A percentile compares a stretch with the other conserved stretches of the same genome.
Evolutionary conservation across 192 early-diverging fungal species (phyloP).

Genomic region (Backusella liffmaniae): DNA sequence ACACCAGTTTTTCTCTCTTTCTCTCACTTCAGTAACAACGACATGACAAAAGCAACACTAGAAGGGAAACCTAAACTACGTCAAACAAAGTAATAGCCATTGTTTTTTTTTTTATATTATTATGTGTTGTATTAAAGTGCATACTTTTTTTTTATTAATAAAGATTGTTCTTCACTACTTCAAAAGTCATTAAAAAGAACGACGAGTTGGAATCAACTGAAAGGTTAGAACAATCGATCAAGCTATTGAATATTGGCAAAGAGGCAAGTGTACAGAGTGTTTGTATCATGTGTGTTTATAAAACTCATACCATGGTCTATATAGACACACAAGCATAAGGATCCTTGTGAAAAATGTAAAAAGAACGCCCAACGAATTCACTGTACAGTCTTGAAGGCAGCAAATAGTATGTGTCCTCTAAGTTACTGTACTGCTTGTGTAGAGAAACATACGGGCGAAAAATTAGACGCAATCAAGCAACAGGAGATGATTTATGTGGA

Average conservation of each 20-base stretch:
- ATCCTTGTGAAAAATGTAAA: slow-evolving; percentile 8
- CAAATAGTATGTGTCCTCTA: not conserved
- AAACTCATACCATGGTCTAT: not conserved
- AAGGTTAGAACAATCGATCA: not conserved
- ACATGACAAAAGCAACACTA: not conserved
- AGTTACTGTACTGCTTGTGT: slow-evolving; percentile 7
- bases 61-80: slow-evolving; percentile 5
- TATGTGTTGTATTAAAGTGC: not conserved
- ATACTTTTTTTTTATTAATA: not conserved
- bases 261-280: not conserved
- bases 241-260: slow-evolving; percentile 4
- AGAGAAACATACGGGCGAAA: not conserved
- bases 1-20: not conserved
- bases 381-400: not conserved
- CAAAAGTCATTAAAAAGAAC: not conserved
- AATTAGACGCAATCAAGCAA: not conserved
- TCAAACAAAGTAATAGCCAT: slow-evolving; percentile 7
- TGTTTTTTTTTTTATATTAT: too few species aligned
- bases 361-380: not conserved
- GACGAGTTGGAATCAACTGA: not conserved
- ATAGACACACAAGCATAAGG: not conserved
- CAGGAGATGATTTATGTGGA: not conserved
- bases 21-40: not conserved
- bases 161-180: not conserved
- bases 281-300: not conserved